Conservation (phyloP, 2,329 filamentous ascomycete species). For the Dactylella cylindrospora region DNA sequence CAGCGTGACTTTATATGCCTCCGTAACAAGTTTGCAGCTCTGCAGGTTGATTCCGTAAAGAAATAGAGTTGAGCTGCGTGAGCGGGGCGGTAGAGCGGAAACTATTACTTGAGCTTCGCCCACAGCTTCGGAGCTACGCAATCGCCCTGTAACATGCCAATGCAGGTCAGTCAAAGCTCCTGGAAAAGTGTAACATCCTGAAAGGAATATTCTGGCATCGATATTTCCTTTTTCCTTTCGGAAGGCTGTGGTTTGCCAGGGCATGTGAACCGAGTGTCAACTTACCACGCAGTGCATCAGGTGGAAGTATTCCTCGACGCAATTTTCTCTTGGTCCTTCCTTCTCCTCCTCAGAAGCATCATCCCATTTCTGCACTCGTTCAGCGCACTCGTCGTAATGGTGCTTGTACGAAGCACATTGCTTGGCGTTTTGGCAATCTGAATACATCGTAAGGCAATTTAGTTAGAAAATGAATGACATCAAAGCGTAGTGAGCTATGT, state of each 20-base stretch:
- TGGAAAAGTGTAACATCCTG: too few species aligned
- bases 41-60: too few species aligned
- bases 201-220: too few species aligned
- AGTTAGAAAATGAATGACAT: conserved; percentile 9
- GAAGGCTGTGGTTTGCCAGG: too few species aligned
- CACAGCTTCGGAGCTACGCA: conserved; percentile 97
- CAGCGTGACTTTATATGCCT: too few species aligned
- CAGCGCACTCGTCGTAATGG: conserved; percentile 97
- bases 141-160: conserved; percentile 52
- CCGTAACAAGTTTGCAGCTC: too few species aligned
- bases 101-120: conserved; percentile 78
- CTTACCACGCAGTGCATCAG: conserved; percentile 86
- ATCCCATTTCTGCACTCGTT: conserved; percentile 70
- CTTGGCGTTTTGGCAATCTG: conserved; percentile 87
- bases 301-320: conserved; percentile 99
- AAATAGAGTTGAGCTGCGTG: too few species aligned
- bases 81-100: background rate
- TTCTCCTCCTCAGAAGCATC: conserved; percentile 67
- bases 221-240: too few species aligned
- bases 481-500: background rate
- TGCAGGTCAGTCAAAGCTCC: conserved; percentile 1
- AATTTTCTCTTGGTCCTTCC: conserved; percentile 83
- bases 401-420: conserved; percentile 88
- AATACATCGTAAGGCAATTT: conserved; percentile 30
- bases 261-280: too few species aligned